phyloP scores from a whole-genome alignment of 805 yeast genomes.

The Saccharomycopsis malanga region DNA sequence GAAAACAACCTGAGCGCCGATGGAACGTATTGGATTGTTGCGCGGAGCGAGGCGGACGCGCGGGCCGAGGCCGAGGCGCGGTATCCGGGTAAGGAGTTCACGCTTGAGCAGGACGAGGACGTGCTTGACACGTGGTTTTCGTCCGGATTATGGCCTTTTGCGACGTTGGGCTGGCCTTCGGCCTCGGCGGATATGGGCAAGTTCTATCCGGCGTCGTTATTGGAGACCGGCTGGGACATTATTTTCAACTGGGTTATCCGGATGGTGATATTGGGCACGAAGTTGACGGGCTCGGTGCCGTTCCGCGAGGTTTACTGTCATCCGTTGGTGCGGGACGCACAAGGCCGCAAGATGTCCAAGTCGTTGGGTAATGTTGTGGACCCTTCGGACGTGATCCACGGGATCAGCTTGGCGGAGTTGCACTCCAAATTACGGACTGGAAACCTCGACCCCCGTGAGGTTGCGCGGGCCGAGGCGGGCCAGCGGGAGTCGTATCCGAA shows the following conservation, averaged over 20 bases:
- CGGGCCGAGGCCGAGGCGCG: slow-evolving; percentile 65
- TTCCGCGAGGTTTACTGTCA: slow-evolving; percentile 97
- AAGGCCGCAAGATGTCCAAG: slow-evolving; percentile 98
- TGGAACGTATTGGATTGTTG: slow-evolving; percentile 85
- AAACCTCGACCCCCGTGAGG: slow-evolving; percentile 83
- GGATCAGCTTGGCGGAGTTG: slow-evolving; percentile 72
- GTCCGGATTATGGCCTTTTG: slow-evolving; percentile 95
- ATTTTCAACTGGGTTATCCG: slow-evolving; percentile 98
- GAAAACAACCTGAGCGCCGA: slow-evolving; percentile 46
- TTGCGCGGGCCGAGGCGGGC: slow-evolving; percentile 80
- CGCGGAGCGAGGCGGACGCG: slow-evolving; percentile 79
- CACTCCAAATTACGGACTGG: slow-evolving; percentile 74
- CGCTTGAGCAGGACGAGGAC: slow-evolving; percentile 92
- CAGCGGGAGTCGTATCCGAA: slow-evolving; percentile 87
- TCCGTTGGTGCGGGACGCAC: slow-evolving; percentile 97
- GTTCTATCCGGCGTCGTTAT: slow-evolving; percentile 86
- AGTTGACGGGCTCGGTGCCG: slow-evolving; percentile 85
- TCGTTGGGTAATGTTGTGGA: slow-evolving; percentile 95
- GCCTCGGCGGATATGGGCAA: slow-evolving; percentile 62
- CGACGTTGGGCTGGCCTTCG: slow-evolving; percentile 95
- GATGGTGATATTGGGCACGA: slow-evolving; percentile 88
- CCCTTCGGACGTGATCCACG: slow-evolving; percentile 88
- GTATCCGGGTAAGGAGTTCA: slow-evolving; percentile 63
- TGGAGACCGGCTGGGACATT: slow-evolving; percentile 99
- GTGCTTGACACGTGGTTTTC: slow-evolving; percentile 99